Conservation (phyloP, 148 eudicot genomes). For the Simmondsia chinensis region DNA sequence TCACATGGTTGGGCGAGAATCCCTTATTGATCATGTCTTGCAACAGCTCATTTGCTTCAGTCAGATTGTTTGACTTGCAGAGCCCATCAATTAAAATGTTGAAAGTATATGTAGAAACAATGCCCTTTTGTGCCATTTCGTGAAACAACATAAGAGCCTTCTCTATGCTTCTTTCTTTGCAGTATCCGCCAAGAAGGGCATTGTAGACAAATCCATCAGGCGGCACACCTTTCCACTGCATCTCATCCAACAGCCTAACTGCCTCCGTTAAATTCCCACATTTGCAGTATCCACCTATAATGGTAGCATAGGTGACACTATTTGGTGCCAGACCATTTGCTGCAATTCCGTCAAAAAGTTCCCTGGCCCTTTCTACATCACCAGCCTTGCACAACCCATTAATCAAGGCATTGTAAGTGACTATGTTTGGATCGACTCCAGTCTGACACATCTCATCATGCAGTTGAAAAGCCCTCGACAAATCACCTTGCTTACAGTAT, state of each 20-base stretch:
- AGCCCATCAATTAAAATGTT: constrained; percentile 65
- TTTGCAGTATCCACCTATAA: constrained; percentile 79
- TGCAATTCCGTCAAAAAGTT: constrained; percentile 38
- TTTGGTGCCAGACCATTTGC: constrained; percentile 40
- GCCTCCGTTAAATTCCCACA: constrained; percentile 43
- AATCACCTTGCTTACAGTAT: constrained; percentile 52
- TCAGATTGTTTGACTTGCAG: constrained; percentile 46
- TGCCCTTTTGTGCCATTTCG: constrained; percentile 42
- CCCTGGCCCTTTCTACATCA: constrained; percentile 43
- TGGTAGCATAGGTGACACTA: constrained; percentile 60
- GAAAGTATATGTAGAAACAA: constrained; percentile 51
- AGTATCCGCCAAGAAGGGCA: constrained; percentile 62
- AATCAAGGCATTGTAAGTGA: constrained; percentile 71
- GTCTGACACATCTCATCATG: constrained; percentile 45
- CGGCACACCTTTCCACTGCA: constrained; percentile 42
- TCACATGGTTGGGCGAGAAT: constrained; percentile 44
- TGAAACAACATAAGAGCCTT: constrained; percentile 55
- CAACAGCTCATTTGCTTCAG: constrained; percentile 46
- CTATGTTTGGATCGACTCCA: constrained; percentile 62
- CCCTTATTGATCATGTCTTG: constrained; percentile 34
- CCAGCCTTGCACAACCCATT: constrained; percentile 69
- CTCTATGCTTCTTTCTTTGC: constrained; percentile 43
- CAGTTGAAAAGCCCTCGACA: constrained; percentile 44
- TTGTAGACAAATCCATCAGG: constrained; percentile 62
- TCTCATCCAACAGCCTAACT: constrained; percentile 50